Evolutionary conservation across 1,284 basidiomycete genomes (phyloP), one percentile per base, ranked within the genome.

Genomic region (Tilletia indica): DNA sequence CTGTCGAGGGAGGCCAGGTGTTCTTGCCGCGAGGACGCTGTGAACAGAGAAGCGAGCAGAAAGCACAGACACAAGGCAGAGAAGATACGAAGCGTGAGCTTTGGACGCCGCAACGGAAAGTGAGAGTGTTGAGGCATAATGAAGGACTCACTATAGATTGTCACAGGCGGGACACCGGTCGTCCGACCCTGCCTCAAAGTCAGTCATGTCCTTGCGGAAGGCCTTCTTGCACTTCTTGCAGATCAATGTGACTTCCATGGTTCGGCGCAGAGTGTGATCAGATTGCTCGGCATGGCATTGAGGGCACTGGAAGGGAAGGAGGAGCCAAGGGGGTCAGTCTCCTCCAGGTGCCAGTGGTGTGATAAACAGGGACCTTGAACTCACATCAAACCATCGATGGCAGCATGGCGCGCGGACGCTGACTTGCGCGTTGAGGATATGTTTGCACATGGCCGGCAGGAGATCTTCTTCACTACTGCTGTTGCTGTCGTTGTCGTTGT

Each of bases 161-260:
- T 97, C 94, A 84, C 96, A 98, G 85, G 97, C 92, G 0, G 97
- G 96, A 83, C 97, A 99, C 85, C 91, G 98, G 86, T 99, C 96
- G 84, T 99, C 96, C 76, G 92, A 92, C 84, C 97, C 94, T 14
- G 19, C 61, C 81, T 99, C 97, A 82, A 93, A 98, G 38, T 85
- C 86, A 0, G 87, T 78, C 91, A 97, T 93, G 85, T 97, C 93
- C 86, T 99, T 98, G 74, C 96, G 86, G 85, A 99, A 98, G 1
- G 93, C 94, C 86, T 95, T 95, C 84, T 92, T 92, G 87, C 97
- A 99, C 86, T 97, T 97, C 86, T 99, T 99, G 88, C 97, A 99
- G 79, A 93, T 87, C 84, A 99, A 97, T 0, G 87, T 87, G 93
- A 99, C 94, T 86, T 98, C 96, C 61, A 87, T 88, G 68, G 93